Evolutionary conservation across 2,329 filamentous ascomycete genomes (phyloP).

Genomic region (Calonectria crousiana): DNA sequence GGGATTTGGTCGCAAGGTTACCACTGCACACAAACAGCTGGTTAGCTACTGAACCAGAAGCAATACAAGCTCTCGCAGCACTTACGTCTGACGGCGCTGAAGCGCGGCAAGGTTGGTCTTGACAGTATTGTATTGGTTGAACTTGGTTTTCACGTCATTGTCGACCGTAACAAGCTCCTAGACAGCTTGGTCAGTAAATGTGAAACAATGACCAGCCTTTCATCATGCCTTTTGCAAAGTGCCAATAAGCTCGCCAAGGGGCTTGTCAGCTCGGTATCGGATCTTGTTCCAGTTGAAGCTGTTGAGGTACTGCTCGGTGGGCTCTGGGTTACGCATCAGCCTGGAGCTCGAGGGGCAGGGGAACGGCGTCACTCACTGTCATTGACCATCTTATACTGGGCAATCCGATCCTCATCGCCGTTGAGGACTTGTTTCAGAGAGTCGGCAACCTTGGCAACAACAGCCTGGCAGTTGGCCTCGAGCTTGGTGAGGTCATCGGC

Average conservation of each 20-base stretch:
- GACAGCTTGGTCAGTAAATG: slow-evolving; percentile 18
- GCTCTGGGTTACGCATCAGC: slow-evolving; percentile 70
- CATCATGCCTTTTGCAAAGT: slow-evolving; percentile 82
- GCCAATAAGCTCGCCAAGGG: slow-evolving; percentile 87
- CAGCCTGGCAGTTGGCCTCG: slow-evolving; percentile 80
- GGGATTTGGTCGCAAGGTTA: slow-evolving; percentile 93
- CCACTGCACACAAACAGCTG: slow-evolving; percentile 65
- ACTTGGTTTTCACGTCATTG: slow-evolving; percentile 95
- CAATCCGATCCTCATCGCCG: slow-evolving; percentile 84
- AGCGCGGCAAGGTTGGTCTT: slow-evolving; percentile 86
- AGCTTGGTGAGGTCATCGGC: slow-evolving; percentile 95
- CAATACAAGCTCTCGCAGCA: background rate
- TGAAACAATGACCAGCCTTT: background rate
- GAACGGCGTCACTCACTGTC: slow-evolving; percentile 74
- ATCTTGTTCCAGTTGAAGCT: slow-evolving; percentile 97
- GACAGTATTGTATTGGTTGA: slow-evolving; percentile 92
- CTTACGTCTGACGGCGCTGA: slow-evolving; percentile 89
- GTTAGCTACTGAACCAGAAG: background rate
- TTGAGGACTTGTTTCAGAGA: slow-evolving; percentile 86
- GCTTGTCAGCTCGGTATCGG: slow-evolving; percentile 94
- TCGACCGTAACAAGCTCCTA: slow-evolving; percentile 92
- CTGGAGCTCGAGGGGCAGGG: background rate
- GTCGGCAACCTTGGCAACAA: slow-evolving; percentile 90
- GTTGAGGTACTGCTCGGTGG: slow-evolving; percentile 92
- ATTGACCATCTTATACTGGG: slow-evolving; percentile 92